Percentiles rank a stretch among this genome's conserved stretches.
Conservation (phyloP, 2,329 filamentous ascomycete species). For the Lecanicillium sp. region DNA sequence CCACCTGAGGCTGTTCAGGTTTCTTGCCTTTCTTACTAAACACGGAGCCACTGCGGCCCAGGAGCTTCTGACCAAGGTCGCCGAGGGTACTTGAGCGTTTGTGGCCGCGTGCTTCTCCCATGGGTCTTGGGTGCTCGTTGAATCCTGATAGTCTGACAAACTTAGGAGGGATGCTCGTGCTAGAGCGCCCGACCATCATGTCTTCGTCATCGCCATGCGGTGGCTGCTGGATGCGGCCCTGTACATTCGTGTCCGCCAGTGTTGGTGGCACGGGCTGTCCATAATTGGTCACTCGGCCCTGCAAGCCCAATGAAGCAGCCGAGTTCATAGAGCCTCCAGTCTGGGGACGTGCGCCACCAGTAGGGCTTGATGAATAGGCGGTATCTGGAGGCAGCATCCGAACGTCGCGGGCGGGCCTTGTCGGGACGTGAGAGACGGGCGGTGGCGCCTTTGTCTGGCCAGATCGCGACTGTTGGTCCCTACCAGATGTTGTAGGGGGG, state of each 20-base stretch:
- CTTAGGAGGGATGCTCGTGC: conserved; percentile 52
- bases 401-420: background rate
- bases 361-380: conserved; percentile 31
- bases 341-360: conserved; percentile 53
- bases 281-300: conserved; percentile 56
- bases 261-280: conserved; percentile 81
- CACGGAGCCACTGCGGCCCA: conserved; percentile 74
- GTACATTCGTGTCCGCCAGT: conserved; percentile 79
- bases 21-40: conserved; percentile 56
- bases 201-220: conserved; percentile 51
- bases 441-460: conserved; percentile 17
- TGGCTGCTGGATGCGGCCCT: conserved; percentile 84
- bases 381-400: conserved; percentile 29
- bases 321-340: conserved; percentile 78
- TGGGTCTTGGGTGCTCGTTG: conserved; percentile 39
- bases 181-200: conserved; percentile 48
- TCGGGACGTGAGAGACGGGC: conserved; percentile 9
- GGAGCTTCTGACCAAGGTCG: conserved; percentile 74
- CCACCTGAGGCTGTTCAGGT: conserved; percentile 42
- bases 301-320: conserved; percentile 54
- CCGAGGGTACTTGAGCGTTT: conserved; percentile 69
- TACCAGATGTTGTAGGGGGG: conserved; percentile 31
- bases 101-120: conserved; percentile 45
- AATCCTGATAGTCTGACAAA: conserved; percentile 52
- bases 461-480: conserved; percentile 13